Conservation (phyloP, 2,329 filamentous ascomycete genomes). For the Anisogramma anomala region DNA sequence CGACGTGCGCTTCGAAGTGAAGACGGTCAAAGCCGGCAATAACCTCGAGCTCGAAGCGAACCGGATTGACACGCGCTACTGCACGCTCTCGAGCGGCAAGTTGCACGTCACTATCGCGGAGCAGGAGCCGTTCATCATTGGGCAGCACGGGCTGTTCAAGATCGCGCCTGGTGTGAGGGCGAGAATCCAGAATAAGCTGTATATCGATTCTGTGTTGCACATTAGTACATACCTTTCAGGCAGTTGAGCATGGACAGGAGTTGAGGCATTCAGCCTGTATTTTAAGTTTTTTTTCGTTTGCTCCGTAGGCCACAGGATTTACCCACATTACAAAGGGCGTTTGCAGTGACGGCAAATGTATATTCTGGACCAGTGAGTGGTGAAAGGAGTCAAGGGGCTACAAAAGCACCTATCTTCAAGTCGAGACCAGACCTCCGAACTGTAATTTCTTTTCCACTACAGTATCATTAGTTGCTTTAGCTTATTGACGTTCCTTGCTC, state of each 20-base stretch:
- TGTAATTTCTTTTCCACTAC: too few species aligned
- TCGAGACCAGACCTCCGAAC: too few species aligned
- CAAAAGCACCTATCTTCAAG: too few species aligned
- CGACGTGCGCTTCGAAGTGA: conserved; percentile 21
- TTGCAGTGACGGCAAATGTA: too few species aligned
- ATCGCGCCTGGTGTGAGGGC: conserved; percentile 16
- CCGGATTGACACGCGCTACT: conserved; percentile 17
- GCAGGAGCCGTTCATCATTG: conserved; percentile 19
- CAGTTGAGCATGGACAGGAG: too few species aligned
- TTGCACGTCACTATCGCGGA: conserved; percentile 17
- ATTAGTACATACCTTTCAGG: conserved; percentile 3
- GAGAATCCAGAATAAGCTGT: conserved; percentile 18
- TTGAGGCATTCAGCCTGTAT: too few species aligned
- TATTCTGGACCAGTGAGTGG: too few species aligned
- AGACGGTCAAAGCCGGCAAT: conserved; percentile 19
- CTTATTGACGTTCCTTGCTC: too few species aligned
- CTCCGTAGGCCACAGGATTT: not conserved
- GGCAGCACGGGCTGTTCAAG: conserved; percentile 21
- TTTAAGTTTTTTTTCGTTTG: not conserved
- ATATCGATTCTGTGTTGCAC: conserved; percentile 20
- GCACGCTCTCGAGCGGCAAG: conserved; percentile 23
- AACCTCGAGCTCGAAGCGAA: conserved; percentile 16
- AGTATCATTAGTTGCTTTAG: too few species aligned
- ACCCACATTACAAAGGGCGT: too few species aligned
- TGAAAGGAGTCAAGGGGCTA: too few species aligned